Percentiles rank a stretch among this genome's conserved stretches.
Evolutionary conservation across 192 early-diverging fungal genomes (phyloP).

Genomic region (Umbelopsis sp.): DNA sequence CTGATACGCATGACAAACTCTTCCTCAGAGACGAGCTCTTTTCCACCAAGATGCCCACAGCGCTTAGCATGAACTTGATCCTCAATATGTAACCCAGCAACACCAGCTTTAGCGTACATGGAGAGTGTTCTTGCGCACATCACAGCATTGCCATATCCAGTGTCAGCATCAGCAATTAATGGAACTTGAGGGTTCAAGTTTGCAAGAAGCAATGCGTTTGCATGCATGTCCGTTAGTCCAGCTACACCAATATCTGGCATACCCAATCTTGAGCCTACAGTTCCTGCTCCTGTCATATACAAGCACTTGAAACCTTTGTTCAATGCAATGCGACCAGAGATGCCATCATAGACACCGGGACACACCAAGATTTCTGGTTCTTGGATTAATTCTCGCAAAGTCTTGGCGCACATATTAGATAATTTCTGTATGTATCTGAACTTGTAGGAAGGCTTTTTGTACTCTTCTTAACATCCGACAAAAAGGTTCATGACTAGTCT

Average conservation of each 20-base stretch:
- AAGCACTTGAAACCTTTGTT: conserved; percentile 26
- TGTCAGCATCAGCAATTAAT: conserved; percentile 29
- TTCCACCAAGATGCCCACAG: conserved; percentile 27
- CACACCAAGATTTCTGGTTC: conserved; percentile 18
- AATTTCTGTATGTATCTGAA: not conserved
- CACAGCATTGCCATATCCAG: conserved; percentile 25
- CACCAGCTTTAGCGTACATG: conserved; percentile 25
- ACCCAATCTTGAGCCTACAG: conserved; percentile 29
- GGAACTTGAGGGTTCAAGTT: conserved; percentile 24
- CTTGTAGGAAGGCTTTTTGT: not conserved
- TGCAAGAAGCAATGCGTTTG: conserved; percentile 22
- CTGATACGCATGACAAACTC: conserved; percentile 19
- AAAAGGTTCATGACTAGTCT: too few relatives aligned
- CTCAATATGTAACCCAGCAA: conserved; percentile 32
- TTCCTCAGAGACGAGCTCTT: conserved; percentile 13
- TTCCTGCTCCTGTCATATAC: conserved; percentile 34
- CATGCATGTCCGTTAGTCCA: conserved; percentile 28
- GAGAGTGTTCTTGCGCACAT: conserved; percentile 30
- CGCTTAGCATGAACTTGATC: conserved; percentile 27
- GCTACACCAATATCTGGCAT: conserved; percentile 30
- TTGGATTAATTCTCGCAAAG: conserved; percentile 8
- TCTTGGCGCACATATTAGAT: not conserved
- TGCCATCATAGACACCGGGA: conserved; percentile 30
- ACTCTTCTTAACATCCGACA: not conserved
- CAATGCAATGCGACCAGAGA: conserved; percentile 22